These are phyloP conservation scores for Russula abietina DNA, from an alignment of 768 basidiomycete genomes.

Conservation along the genomic window DNA sequence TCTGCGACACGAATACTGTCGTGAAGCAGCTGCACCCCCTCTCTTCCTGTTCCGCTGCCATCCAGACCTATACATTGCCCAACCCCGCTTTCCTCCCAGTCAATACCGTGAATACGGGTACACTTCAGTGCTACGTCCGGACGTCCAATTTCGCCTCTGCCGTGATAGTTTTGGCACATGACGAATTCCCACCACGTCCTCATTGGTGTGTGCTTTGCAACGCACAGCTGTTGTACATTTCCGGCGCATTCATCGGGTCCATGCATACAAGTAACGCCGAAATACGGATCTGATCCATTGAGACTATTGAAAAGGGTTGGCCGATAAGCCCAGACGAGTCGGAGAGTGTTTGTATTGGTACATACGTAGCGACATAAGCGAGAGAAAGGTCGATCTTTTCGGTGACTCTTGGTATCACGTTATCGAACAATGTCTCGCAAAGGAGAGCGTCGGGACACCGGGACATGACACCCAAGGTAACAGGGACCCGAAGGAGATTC, in stretches of 20 bases:
- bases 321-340: not conserved
- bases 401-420: constrained; percentile 55
- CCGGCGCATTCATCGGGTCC: constrained; percentile 78
- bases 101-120: constrained; percentile 53
- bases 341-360: constrained; percentile 9
- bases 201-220: constrained; percentile 48
- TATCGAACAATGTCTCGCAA: constrained; percentile 73
- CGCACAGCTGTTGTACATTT: constrained; percentile 87
- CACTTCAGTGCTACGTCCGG: constrained; percentile 61
- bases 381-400: constrained; percentile 64
- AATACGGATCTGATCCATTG: constrained; percentile 57
- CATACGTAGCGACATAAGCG: constrained; percentile 70
- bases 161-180: constrained; percentile 71
- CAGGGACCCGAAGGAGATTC: constrained; percentile 40
- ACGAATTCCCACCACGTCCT: constrained; percentile 79
- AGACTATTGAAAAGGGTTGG: constrained; percentile 36
- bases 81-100: constrained; percentile 58
- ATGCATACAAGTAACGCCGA: constrained; percentile 79
- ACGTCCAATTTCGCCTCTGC: constrained; percentile 55
- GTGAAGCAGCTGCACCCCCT: constrained; percentile 59
- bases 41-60: constrained; percentile 54
- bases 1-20: constrained; percentile 47
- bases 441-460: constrained; percentile 76
- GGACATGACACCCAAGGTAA: constrained; percentile 59
- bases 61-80: constrained; percentile 56